phyloP scores from a whole-genome alignment of 2,329 filamentous ascomycete species.

The Cytospora leucostoma region DNA sequence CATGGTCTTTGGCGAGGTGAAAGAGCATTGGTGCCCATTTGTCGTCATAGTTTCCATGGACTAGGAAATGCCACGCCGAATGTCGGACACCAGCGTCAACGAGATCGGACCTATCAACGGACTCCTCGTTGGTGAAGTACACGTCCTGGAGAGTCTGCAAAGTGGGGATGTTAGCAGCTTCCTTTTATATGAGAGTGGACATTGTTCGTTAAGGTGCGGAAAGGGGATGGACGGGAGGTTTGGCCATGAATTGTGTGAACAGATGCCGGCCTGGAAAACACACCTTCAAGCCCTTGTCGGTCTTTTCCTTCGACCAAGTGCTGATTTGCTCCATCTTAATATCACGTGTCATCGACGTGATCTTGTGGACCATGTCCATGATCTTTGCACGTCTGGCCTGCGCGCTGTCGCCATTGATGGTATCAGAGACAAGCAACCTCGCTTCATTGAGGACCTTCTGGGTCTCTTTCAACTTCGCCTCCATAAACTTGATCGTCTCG shows the following conservation, averaged over 20 bases:
- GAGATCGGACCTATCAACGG: background rate
- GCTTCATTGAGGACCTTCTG: background rate
- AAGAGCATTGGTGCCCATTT: conserved; percentile 7
- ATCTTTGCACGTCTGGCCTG: conserved; percentile 2
- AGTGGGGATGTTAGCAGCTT: background rate
- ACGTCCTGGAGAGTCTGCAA: background rate
- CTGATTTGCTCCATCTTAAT: background rate
- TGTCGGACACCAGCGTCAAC: background rate
- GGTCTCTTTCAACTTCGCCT: conserved; percentile 3
- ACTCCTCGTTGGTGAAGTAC: background rate
- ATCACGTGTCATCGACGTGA: background rate
- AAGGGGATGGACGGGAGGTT: background rate
- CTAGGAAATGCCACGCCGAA: conserved; percentile 1
- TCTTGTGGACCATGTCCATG: background rate
- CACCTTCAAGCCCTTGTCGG: conserved; percentile 12
- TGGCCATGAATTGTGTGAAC: background rate
- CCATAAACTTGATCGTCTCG: conserved; percentile 2
- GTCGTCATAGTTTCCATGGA: conserved; percentile 12
- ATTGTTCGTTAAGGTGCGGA: background rate
- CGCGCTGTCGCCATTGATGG: conserved; percentile 2
- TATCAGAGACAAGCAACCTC: background rate
- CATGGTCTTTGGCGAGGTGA: background rate
- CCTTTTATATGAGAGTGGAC: background rate
- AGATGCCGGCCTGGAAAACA: background rate
- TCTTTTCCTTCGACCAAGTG: conserved; percentile 7